Base-by-base conservation (phyloP, 2,329 filamentous ascomycete genomes). In the Colletotrichum sp. region DNA sequence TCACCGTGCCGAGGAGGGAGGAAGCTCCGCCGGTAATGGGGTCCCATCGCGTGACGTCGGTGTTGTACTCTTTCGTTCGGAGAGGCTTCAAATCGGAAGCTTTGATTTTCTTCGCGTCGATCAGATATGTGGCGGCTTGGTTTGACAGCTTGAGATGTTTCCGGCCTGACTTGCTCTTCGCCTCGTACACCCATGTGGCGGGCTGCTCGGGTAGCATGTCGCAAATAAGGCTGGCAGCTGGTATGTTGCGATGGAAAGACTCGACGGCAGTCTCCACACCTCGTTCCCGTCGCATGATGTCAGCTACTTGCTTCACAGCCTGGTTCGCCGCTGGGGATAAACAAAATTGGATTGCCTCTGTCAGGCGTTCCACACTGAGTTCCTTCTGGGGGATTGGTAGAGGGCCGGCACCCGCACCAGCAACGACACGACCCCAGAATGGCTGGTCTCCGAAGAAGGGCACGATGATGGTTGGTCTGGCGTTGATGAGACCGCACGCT, bases 381-480 rank as follows among this genome's bases (percentile, higher is more conserved):
- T 79, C 75, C 75, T 84, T 85, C 68, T 84, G 81, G 0, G 83
- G 82, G 7, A 86, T 82, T 0, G 86, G 82, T 10, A 79, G 48
- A 6, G 86, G 85, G 6, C 86, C 86, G 13, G 85, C 85, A 16
- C 85, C 85, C 1, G 84, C 84, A 28, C 78, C 78, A 4, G 82
- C 81, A 1, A 87, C 81, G 81, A 87, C 86, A 5, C 81, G 78
- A 15, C 83, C 85, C 86, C 86, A 88, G 77, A 88, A 87, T 48
- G 84, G 85, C 77, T 87, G 86, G 67, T 86, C 85, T 44, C 85
- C 85, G 77, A 87, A 88, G 75, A 88, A 92, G 0, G 90, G 90
- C 1, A 92, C 87, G 24, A 92, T 85, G 0, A 88, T 81, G 0
- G 90, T 92, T 0, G 90, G 90, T 22, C 85, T 82, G 0, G 87